A percentile compares a stretch with the other conserved stretches of the same genome.
These are phyloP conservation scores for Rubus idaeus DNA, from an alignment of 306 rosid genomes.

Conservation along the genomic window DNA sequence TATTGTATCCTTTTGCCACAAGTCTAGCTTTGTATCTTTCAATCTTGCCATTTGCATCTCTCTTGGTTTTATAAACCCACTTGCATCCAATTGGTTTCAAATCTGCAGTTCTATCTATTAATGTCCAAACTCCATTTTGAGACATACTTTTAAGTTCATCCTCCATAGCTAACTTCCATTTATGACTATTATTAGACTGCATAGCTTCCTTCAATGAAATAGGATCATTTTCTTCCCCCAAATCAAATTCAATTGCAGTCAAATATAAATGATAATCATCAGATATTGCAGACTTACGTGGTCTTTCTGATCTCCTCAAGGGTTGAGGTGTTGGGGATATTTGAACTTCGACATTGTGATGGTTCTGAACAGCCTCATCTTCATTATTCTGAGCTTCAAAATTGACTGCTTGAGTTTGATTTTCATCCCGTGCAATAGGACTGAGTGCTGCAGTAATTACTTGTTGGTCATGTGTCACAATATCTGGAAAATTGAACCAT, in stretches of 20 bases:
- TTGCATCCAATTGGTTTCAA: neutral
- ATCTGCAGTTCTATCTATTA: neutral
- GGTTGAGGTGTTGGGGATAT: no score
- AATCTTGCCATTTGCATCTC: neutral
- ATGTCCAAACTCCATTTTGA: neutral
- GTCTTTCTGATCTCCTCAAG: no score
- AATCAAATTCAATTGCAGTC: neutral
- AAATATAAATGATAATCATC: no score
- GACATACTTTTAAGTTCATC: neutral
- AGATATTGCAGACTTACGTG: no score
- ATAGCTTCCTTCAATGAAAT: neutral
- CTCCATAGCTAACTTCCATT: neutral
- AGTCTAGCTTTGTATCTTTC: neutral
- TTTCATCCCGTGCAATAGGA: no score
- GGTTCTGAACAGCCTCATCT: no score
- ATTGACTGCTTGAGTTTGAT: no score
- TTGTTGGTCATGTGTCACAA: no score
- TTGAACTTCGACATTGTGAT: no score
- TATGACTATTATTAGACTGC: neutral
- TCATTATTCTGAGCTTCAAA: no score
- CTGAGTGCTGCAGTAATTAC: no score
- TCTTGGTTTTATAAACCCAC: neutral
- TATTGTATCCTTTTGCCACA: neutral
- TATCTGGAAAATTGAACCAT: no score
- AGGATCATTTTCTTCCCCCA: neutral